phyloP scores from a whole-genome alignment of 768 basidiomycete species.

The Gautieria morchelliformis region DNA sequence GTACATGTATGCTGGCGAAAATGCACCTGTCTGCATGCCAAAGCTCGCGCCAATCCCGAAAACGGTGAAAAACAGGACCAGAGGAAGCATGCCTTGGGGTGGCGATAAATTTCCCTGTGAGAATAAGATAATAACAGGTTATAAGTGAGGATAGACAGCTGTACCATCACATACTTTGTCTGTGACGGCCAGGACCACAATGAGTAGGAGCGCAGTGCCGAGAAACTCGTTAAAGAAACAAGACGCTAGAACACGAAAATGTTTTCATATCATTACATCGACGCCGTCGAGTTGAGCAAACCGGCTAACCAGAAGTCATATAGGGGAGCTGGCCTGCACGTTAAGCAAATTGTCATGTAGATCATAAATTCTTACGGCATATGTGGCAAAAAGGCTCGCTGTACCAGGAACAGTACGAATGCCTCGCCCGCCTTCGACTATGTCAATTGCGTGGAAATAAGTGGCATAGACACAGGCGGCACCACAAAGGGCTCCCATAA shows the following conservation, averaged over 20 bases:
- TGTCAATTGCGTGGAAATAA: constrained; percentile 58
- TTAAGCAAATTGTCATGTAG: neutral
- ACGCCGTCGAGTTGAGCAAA: neutral
- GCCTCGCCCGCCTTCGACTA: constrained; percentile 47
- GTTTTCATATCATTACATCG: neutral
- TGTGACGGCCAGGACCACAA: constrained; percentile 42
- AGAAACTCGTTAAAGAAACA: constrained; percentile 47
- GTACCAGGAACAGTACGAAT: constrained; percentile 51
- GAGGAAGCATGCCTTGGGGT: constrained; percentile 40
- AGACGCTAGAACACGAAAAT: constrained; percentile 19
- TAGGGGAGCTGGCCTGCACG: constrained; percentile 19
- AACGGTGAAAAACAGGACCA: constrained; percentile 45
- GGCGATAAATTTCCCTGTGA: constrained; percentile 32
- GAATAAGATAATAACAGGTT: constrained; percentile 16
- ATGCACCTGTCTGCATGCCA: too few species aligned
- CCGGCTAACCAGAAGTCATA: constrained; percentile 20
- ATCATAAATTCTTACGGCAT: constrained; percentile 34
- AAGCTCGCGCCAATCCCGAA: constrained; percentile 33
- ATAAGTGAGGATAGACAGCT: neutral
- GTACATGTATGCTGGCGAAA: too few species aligned
- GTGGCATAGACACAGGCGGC: constrained; percentile 51
- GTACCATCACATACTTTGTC: constrained; percentile 27
- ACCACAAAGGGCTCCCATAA: constrained; percentile 52
- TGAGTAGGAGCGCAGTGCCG: constrained; percentile 42
- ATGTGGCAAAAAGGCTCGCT: constrained; percentile 50